phyloP scores from a whole-genome alignment of 768 basidiomycete species.

The Macrolepiota fuliginosa region DNA sequence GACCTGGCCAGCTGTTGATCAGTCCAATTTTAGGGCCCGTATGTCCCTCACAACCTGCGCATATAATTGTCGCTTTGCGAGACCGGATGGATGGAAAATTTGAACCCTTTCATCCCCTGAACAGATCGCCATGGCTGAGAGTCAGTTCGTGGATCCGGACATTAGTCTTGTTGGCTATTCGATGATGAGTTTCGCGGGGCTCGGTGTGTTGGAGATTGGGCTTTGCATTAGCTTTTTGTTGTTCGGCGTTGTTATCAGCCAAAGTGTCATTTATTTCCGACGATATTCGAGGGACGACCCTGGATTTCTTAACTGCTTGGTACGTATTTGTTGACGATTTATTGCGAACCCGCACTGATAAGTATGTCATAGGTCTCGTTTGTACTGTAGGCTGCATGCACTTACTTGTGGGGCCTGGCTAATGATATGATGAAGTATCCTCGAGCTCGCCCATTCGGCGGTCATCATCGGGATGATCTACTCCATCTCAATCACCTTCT shows the following conservation, averaged over 20 bases:
- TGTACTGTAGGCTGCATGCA: neutral
- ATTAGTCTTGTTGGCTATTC: neutral
- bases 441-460: neutral
- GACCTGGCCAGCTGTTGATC: neutral
- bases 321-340: neutral
- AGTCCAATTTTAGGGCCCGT: neutral
- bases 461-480: neutral
- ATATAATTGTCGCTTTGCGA: neutral
- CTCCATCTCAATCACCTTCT: neutral
- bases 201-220: neutral
- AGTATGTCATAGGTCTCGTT: neutral
- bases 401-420: neutral
- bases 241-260: conserved; percentile 6
- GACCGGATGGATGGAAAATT: neutral
- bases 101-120: neutral
- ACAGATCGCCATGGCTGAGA: neutral
- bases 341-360: neutral
- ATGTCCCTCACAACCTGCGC: neutral
- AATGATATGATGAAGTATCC: neutral
- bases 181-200: conserved; percentile 3
- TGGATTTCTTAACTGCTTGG: neutral
- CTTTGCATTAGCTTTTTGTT: neutral
- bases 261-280: neutral
- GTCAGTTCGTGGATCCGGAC: neutral
- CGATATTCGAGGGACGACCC: neutral